Evolutionary conservation across 208 protist genomes (phyloP).

Genomic region (Angomonas desouzai): DNA sequence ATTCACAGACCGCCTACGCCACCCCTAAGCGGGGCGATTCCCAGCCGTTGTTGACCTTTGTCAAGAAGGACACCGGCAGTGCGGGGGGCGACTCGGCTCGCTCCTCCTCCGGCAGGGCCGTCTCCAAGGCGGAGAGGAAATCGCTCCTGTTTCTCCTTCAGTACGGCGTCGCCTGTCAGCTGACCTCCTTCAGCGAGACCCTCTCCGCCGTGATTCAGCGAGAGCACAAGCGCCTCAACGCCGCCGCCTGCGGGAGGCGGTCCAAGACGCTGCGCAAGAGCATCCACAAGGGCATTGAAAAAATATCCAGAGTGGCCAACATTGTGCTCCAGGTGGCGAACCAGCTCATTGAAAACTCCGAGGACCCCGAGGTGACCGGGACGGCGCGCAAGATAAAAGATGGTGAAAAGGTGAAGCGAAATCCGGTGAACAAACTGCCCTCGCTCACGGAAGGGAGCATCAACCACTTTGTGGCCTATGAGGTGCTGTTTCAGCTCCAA

Average conservation of each 20-base stretch:
- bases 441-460: constrained; percentile 44
- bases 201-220: constrained; percentile 56
- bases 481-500: constrained; percentile 85
- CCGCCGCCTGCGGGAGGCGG: constrained; percentile 19
- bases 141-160: constrained; percentile 69
- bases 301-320: constrained; percentile 54
- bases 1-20: not conserved
- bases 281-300: constrained; percentile 39
- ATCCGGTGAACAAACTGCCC: constrained; percentile 70
- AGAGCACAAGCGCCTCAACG: constrained; percentile 50
- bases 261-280: constrained; percentile 21
- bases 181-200: constrained; percentile 69
- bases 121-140: constrained; percentile 31
- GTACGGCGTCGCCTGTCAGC: constrained; percentile 82
- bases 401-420: constrained; percentile 29
- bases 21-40: not conserved
- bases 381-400: constrained; percentile 33
- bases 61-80: not conserved
- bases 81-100: not conserved
- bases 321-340: constrained; percentile 77
- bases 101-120: not conserved
- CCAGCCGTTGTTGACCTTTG: not conserved
- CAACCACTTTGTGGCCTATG: constrained; percentile 64
- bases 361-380: constrained; percentile 18
- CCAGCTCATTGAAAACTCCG: constrained; percentile 46